Base-by-base conservation (phyloP, 75 land plant genomes). In the Pseudotsuga menziesii region DNA sequence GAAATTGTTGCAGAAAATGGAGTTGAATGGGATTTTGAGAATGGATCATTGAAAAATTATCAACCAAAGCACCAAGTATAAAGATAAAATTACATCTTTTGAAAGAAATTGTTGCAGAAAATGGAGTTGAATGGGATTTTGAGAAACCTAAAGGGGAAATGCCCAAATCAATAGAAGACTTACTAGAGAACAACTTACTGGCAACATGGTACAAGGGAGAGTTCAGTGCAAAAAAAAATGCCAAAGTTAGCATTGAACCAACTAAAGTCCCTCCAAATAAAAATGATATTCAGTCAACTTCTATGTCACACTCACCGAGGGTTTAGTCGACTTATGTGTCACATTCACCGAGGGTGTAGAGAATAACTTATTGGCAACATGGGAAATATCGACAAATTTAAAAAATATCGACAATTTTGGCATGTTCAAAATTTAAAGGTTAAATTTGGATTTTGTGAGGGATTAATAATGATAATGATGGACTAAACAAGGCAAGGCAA, bases 41-140 rank as follows among this genome's bases (percentile, higher is more conserved):
- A 20, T 74, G 93, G 98, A 78, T 96, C 66, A 85, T 96, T 60
- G 99, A 96, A 82, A 96, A 96, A 81, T 81, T 96, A 32, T 96
- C 99, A 59, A 90, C 91, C 52, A 78, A 23, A 69, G 82, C 97
- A 58, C 97, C 99, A 64, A 85, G 93, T 57, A 86, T 84, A 64
- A 86, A 84, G 77, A 89, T 87, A 67, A 93, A 93, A 78, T 61
- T 93, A 57, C 91, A 87, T 76, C 77, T 91, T 26, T 81, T 96
- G 88, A 85, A 80, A 77, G 90, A 90, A 76, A 89, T 96, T 81
- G 99, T 94, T 66, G 74, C 86, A 73, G 99, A 93, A 77, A 87
- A 96, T 61, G 88, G 89, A 76, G 78, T 96, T 22, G 88, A 83
- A 41, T 96, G 99, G 99, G 91, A 96, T 76, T 87, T 92, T 22